Conservation (phyloP, 2,329 filamentous ascomycete genomes). For the Trichophyton rubrum region DNA sequence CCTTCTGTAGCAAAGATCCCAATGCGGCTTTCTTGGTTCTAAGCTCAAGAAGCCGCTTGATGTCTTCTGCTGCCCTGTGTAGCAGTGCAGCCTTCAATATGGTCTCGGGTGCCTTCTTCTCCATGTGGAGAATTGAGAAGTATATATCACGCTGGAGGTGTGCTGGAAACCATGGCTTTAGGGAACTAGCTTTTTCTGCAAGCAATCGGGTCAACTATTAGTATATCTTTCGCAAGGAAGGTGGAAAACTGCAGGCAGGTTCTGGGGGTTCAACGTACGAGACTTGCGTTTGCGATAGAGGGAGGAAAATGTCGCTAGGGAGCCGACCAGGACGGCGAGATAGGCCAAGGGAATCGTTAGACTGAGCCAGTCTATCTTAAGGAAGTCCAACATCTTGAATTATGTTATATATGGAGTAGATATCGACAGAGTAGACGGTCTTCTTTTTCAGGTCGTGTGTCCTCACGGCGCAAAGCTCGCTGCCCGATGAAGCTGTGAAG, state of each 20-base stretch:
- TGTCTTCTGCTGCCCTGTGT: constrained; percentile 81
- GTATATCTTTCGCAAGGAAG: not conserved
- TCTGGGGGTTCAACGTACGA: constrained; percentile 39
- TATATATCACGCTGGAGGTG: constrained; percentile 92
- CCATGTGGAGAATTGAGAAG: constrained; percentile 76
- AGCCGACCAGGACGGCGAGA: constrained; percentile 72
- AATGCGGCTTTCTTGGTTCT: constrained; percentile 80
- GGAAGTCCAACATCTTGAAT: constrained; percentile 41
- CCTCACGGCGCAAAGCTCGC: not conserved
- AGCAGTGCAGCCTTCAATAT: constrained; percentile 80
- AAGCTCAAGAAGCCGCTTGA: constrained; percentile 79
- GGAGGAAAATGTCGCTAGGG: constrained; percentile 80
- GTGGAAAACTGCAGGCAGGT: not conserved
- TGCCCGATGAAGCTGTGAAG: not conserved
- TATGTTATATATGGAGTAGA: not conserved
- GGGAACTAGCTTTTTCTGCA: constrained; percentile 62
- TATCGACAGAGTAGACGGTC: not conserved
- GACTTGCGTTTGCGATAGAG: constrained; percentile 90
- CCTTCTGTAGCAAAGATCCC: constrained; percentile 68
- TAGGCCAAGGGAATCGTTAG: constrained; percentile 82
- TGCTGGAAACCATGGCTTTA: constrained; percentile 87
- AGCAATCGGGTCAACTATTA: constrained; percentile 12
- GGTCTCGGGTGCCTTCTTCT: constrained; percentile 61
- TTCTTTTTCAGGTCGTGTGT: not conserved
- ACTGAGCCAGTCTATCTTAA: constrained; percentile 50